Percentiles rank a stretch among this genome's conserved stretches.
phyloP scores from a whole-genome alignment of 768 basidiomycete species.

The Lactarius vividus region DNA sequence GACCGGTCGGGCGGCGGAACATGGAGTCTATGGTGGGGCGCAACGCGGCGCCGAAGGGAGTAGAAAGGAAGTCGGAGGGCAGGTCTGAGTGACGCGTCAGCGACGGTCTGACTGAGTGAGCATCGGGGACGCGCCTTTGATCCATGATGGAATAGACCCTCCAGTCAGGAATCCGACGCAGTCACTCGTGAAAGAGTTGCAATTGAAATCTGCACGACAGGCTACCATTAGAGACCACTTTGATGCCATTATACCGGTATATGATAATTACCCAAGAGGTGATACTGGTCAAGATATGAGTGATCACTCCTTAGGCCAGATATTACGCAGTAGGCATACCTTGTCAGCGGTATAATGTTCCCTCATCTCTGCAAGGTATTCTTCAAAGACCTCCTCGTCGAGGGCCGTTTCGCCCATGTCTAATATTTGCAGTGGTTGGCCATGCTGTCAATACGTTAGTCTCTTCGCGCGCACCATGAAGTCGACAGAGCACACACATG shows the following conservation, averaged over 20 bases:
- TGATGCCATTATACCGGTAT: not conserved
- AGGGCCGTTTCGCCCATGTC: constrained; percentile 78
- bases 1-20: constrained; percentile 61
- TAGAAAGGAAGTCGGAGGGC: constrained; percentile 82
- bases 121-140: constrained; percentile 57
- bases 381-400: constrained; percentile 81
- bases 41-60: constrained; percentile 81
- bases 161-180: constrained; percentile 86
- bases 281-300: constrained; percentile 52
- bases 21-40: constrained; percentile 90
- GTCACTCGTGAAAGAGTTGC: constrained; percentile 93
- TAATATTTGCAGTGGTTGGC: constrained; percentile 63
- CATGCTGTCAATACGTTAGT: constrained; percentile 50
- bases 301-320: constrained; percentile 1
- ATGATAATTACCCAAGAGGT: constrained; percentile 62
- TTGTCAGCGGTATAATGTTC: constrained; percentile 88
- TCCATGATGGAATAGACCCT: constrained; percentile 72
- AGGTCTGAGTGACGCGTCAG: constrained; percentile 46
- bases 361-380: constrained; percentile 74
- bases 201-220: constrained; percentile 71
- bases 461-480: constrained; percentile 2
- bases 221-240: not conserved
- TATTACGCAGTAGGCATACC: constrained; percentile 40
- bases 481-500: constrained; percentile 53
- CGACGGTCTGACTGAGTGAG: not conserved